Evolutionary conservation across 371 early-diverging fungal genomes (phyloP), one percentile per base, ranked within the genome.

Genomic region (Apophysomyces ossiformis): DNA sequence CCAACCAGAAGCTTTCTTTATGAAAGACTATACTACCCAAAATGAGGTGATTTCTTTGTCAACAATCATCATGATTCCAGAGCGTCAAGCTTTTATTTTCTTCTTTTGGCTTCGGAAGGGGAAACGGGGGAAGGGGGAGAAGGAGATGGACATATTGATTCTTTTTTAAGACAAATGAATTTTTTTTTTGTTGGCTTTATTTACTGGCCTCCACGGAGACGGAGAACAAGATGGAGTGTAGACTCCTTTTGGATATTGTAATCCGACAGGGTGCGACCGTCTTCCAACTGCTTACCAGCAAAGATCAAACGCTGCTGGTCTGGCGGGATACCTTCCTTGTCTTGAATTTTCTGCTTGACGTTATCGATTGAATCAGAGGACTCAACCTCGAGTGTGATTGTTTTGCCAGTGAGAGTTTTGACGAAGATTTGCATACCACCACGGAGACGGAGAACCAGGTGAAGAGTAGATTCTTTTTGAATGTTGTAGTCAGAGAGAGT

Each of bases 301-400:
- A 93, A 92, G 62, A 93, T 93, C 16, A 94, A 79, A 69, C 92
- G 86, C 75, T 95, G 93, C 82, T 93, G 93, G 73, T 93, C 93
- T 63, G 93, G 92, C 61, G 93, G 93, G 58, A 91, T 91, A 59
- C 96, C 96, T 80, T 99, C 98, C 91, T 98, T 98, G 84, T 96
- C 96, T 81, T 96, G 96, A 70, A 96, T 95, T 87, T 95, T 96
- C 59, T 73, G 65, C 88, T 96, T 96, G 75, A 96, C 95, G 71
- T 93, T 92, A 41, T 94, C 94, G 71, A 96, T 95, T 61, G 92
- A 89, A 77, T 96, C 96, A n/a, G 87, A 83, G 11, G 90, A 84
- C 78, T 95, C 95, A 57, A 96, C 96, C 78, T 96, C 96, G 58
- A 96, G 88, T 65, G 96, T 94, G 70, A 95, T 95, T 65, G 95